Evolutionary conservation across 805 yeast species (phyloP), one percentile per base, ranked within the genome.

Genomic region (Starmerella scarabaei): DNA sequence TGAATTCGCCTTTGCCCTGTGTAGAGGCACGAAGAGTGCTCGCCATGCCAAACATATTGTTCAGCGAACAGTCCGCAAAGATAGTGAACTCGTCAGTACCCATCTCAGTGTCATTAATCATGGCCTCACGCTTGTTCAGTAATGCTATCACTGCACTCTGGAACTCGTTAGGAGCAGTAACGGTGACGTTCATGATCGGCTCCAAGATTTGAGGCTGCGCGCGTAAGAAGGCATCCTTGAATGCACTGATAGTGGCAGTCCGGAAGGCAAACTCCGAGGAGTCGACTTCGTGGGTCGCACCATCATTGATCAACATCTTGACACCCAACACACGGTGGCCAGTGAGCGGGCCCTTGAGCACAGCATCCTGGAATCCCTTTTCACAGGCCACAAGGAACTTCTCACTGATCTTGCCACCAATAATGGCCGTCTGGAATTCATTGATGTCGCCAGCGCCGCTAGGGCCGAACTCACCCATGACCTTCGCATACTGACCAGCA

Each of bases 401-500:
- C 57, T 91, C 97, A 42, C 94, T 79, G 60, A 91, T 86, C 68
- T 82, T 82, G 58, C 99, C 99, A 55, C 98, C 97, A 50, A 91
- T 91, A 59, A 91, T 77, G 49, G 79, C 81, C 35, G 94, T 80
- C 56, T 79, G 75, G 62, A 88, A 91, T 51, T 66, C 66, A 62
- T 86, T 86, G 29, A 43, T 41, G 37, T 55, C 54, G 14, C 44
- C 50, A 7, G 41, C 36, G 37, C 72, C 80, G 35, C 72, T 58
- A 40, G 85, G 75, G 5, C 68, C 63, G 64, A 86, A 60, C 42
- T 68, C 71, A 59, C 99, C 97, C 62, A 85, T 80, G 56, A 88
- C 95, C 67, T 86, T 78, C 63, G 94, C 98, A 59, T 77, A 91
- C 69, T 91, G 99, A 66, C 99, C 99, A 50, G 97, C 93, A 73